Conservation (phyloP, 1,284 basidiomycete genomes). For the Acaromyces ingoldii region DNA sequence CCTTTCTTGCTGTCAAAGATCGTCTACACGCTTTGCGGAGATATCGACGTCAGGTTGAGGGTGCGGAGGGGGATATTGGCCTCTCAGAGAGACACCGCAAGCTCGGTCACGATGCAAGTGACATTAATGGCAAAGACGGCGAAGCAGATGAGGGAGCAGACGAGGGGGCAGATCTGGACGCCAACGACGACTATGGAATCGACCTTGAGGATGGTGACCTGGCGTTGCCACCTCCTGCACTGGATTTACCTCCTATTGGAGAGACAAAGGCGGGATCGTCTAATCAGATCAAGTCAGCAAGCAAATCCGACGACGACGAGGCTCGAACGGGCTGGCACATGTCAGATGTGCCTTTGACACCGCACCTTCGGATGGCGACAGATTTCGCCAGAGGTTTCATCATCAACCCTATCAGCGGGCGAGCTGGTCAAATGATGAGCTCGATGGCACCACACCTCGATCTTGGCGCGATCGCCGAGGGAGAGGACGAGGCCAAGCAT, state of each 20-base stretch:
- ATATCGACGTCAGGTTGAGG: slow-evolving; percentile 38
- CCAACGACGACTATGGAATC: neutral
- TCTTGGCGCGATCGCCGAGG: no score
- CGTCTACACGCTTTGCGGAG: slow-evolving; percentile 40
- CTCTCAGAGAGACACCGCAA: slow-evolving; percentile 4
- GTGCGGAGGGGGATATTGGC: slow-evolving; percentile 40
- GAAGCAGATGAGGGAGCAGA: neutral
- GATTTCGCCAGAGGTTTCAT: slow-evolving; percentile 25
- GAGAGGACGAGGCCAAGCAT: no score
- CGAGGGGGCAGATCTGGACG: neutral
- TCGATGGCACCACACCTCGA: no score
- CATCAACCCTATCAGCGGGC: no score
- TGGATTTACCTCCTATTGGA: slow-evolving; percentile 25
- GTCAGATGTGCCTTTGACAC: slow-evolving; percentile 45
- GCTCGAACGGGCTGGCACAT: slow-evolving; percentile 37
- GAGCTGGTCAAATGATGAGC: no score
- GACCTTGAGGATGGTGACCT: slow-evolving; percentile 34
- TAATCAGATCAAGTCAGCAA: neutral
- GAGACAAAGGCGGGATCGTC: neutral
- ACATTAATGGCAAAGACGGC: no score
- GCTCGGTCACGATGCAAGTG: neutral
- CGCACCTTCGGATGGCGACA: slow-evolving; percentile 17
- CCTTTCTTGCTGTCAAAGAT: slow-evolving; percentile 28
- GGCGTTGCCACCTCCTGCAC: slow-evolving; percentile 41
- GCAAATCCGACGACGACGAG: slow-evolving; percentile 14